Evolutionary conservation across 306 rosid genomes (phyloP).

Genomic region (Cicer cuneatum): DNA sequence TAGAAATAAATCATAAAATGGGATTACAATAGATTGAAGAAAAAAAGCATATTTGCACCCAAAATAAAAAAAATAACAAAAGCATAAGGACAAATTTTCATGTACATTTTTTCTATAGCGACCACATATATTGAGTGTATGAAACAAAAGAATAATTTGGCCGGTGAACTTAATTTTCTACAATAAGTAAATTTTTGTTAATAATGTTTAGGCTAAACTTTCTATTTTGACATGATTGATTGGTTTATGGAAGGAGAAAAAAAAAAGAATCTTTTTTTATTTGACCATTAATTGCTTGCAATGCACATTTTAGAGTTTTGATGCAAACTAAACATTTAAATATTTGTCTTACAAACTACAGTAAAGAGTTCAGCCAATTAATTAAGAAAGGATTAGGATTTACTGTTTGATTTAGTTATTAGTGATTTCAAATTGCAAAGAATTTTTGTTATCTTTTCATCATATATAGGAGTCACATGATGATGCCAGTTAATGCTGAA

Average conservation of each 20-base stretch:
- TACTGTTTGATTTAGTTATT: background rate
- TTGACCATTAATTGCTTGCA: slow-evolving; percentile 32
- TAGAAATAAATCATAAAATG: slow-evolving; percentile 1
- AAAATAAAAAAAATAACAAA: slow-evolving; percentile 10
- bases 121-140: slow-evolving; percentile 37
- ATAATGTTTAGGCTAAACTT: slow-evolving; percentile 27
- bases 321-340: slow-evolving; percentile 29
- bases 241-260: slow-evolving; percentile 6
- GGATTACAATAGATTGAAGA: slow-evolving; percentile 11
- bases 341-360: background rate
- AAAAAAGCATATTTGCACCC: slow-evolving; percentile 17
- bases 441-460: slow-evolving; percentile 20
- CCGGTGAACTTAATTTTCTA: slow-evolving; percentile 21
- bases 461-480: slow-evolving; percentile 28
- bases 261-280: slow-evolving; percentile 28
- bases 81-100: slow-evolving; percentile 36
- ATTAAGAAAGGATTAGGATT: slow-evolving; percentile 5
- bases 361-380: background rate
- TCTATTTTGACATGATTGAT: slow-evolving; percentile 15
- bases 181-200: slow-evolving; percentile 5
- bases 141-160: slow-evolving; percentile 44
- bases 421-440: background rate
- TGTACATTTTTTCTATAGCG: slow-evolving; percentile 20
- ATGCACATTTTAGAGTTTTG: slow-evolving; percentile 12
- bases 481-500: slow-evolving; percentile 32